phyloP scores from a whole-genome alignment of 1,284 basidiomycete genomes.

The Rhodotorula sp. region DNA sequence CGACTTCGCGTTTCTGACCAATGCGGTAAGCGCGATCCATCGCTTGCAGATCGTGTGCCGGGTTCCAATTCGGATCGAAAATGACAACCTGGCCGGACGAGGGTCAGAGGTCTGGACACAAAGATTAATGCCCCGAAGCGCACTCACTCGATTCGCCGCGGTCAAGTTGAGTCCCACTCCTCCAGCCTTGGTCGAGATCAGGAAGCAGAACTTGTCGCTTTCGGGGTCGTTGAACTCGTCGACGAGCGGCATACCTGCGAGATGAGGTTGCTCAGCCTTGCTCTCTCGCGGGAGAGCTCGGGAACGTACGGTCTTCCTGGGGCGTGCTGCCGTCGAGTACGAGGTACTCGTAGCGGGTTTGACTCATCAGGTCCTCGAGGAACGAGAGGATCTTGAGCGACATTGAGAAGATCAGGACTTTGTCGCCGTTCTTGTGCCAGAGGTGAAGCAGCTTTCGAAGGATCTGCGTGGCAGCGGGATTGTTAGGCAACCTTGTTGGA shows the following conservation, averaged over 20 bases:
- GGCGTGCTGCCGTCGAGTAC: constrained; percentile 66
- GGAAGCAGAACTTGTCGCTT: constrained; percentile 63
- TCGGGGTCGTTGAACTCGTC: constrained; percentile 72
- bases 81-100: constrained; percentile 75
- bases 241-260: constrained; percentile 73
- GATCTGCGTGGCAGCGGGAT: constrained; percentile 54
- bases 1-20: constrained; percentile 80
- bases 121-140: constrained; percentile 73
- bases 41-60: constrained; percentile 73
- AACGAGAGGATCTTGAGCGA: constrained; percentile 62
- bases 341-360: constrained; percentile 62
- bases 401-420: constrained; percentile 72
- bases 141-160: constrained; percentile 53
- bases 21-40: constrained; percentile 71
- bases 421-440: constrained; percentile 54
- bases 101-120: constrained; percentile 43
- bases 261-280: neutral
- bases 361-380: constrained; percentile 66
- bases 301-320: constrained; percentile 46
- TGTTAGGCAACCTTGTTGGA: neutral
- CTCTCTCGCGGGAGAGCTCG: neutral
- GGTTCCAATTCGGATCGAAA: constrained; percentile 88
- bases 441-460: constrained; percentile 61
- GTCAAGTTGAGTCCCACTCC: constrained; percentile 67
- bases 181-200: constrained; percentile 88